Percentiles rank a stretch among this genome's conserved stretches.
Conservation (phyloP, 352 stramenopile species). For the Globisporangium spiculum region DNA sequence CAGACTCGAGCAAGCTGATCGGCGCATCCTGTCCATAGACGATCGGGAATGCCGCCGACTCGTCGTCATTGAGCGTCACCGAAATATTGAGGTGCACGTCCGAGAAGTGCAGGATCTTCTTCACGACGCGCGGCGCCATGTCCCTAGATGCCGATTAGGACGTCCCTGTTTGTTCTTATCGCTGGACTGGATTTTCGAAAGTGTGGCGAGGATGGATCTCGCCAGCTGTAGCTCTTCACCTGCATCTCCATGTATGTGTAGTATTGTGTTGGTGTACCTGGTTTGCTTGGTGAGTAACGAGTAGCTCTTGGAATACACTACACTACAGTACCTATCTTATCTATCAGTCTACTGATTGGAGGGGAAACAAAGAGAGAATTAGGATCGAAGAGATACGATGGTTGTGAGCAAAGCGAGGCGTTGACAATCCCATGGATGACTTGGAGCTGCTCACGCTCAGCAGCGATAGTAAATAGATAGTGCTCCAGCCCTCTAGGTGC, state of each 20-base stretch:
- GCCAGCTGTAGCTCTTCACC: neutral
- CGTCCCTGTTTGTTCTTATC: neutral
- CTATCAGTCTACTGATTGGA: neutral
- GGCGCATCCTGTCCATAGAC: constrained; percentile 56
- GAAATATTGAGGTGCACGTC: constrained; percentile 86
- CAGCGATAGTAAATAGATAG: neutral
- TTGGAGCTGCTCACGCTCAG: neutral
- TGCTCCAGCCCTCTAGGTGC: no score
- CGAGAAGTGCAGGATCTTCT: constrained; percentile 78
- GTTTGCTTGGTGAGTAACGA: neutral
- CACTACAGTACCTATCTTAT: no score
- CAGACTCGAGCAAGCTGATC: constrained; percentile 60
- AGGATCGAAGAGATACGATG: neutral
- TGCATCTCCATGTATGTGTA: neutral
- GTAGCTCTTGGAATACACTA: no score
- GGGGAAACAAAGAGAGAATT: neutral
- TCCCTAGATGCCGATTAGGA: no score
- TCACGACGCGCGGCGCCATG: constrained; percentile 5
- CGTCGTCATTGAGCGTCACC: constrained; percentile 24
- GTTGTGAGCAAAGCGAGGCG: neutral
- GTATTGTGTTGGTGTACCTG: neutral
- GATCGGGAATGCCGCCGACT: constrained; percentile 37
- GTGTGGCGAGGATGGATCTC: neutral
- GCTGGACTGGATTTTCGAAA: neutral
- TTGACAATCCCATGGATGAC: neutral